Evolutionary conservation across 768 basidiomycete species (phyloP), one percentile per base, ranked within the genome.

Genomic region (Lactarius tabidus): DNA sequence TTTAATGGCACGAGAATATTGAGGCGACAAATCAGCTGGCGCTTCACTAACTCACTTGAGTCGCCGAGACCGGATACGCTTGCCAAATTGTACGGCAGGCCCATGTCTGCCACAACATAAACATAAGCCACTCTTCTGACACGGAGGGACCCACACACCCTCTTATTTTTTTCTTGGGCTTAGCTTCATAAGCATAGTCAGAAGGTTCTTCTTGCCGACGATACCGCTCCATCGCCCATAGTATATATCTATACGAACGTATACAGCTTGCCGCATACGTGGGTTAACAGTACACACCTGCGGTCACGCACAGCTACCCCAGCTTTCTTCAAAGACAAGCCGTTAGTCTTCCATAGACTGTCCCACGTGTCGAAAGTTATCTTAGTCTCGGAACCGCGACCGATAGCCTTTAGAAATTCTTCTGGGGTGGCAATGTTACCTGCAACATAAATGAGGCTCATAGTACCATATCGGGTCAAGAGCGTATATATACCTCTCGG

Each of bases 141-240:
- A 59, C 17, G n/a, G 39, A 62, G 14, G 70, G 54, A 31, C 7
- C 28, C 17, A 79, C 87, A 71, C 68, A 93, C 92, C 91, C 91
- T 79, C 92, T 81, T 71, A 88, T 80, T 67, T 82, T 89, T 79
- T 91, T 93, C 75, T 85, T 89, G n/a, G 88, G 83, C 70, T 73
- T 82, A 14, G 81, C 74, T 59, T 85, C 84, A 69, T 90, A 84
- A 7, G 87, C 86, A 73, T 91, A 90, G 10, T 81, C 79, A 23
- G 78, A 72, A 2, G 89, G 78, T 1, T 84, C 77, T 31, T 78
- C 70, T 1, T 84, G 85, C 59, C 78, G 77, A 29, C 90, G 81
- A 74, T 81, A 94, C 72, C 91, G 93, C 72, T 90, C 85, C 86
- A 91, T 86, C 70, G 86, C 86, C 92, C 91, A 93, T 9, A 93